Evolutionary conservation across 495 filamentous ascomycete genomes (phyloP), one percentile per base, ranked within the genome.

Genomic region (Xylaria nigripes): DNA sequence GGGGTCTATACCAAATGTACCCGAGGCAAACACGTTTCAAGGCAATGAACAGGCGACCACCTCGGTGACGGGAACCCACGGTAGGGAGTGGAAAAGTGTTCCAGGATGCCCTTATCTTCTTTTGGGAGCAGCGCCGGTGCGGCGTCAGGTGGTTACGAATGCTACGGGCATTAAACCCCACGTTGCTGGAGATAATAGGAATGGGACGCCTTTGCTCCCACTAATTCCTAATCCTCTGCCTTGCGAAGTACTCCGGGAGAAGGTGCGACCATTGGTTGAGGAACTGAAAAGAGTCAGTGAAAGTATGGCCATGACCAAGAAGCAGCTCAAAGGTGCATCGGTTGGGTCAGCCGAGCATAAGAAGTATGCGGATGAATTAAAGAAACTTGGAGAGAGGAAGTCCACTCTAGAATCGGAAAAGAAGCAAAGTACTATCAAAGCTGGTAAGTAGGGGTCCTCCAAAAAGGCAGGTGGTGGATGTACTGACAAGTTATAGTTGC

Each of bases 131-230:
- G 4, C 15, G 6, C 36, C 53, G 21, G 38, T 50, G 21, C 36
- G 13, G 16, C 53, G 53, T 25, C 53, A 55, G 27, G 21, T 50
- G 18, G 38, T 55, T 45, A 24, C 36, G 7, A 45, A 45, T 21
- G 42, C 45, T 0, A 23, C 45, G 3, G 52, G 38, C n/a, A 46
- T 55, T 6, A 55, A 55, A 32, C 53, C 53, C n/a, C 46, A 50
- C 24, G 53, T 55, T 44, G 53, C 53, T 50, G 53, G 53, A 5
- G 53, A 55, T 13, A 49, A 49, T 38, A 19, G 46, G 32, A 55
- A 55, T 27, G 27, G 46, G n/a, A 44, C 45, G 1, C 27, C 25
- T 23, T 19, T 55, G 2, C 53, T 55, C 1, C 38, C 53, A 24
- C 40, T 45, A 7, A 9, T 49, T 19, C 40, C 46, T 2, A 27